Evolutionary conservation across 805 yeast genomes (phyloP).

Genomic region (Pichia cabralensis): DNA sequence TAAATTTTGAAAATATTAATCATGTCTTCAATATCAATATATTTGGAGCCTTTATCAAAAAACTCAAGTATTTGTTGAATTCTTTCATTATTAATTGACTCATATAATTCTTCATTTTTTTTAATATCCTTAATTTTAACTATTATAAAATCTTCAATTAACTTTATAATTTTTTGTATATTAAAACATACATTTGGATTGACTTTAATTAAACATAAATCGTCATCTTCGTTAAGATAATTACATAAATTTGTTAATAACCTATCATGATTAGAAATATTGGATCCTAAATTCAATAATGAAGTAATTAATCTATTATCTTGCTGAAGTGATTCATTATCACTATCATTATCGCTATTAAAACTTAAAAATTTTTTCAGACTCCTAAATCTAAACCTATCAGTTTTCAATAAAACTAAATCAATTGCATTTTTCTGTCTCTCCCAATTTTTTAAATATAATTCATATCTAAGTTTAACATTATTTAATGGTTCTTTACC

Average conservation of each 20-base stretch:
- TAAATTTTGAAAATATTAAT: slow-evolving; percentile 11
- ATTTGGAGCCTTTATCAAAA: slow-evolving; percentile 6
- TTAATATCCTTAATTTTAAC: slow-evolving; percentile 1
- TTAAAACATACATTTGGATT: slow-evolving; percentile 11
- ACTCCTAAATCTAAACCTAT: slow-evolving; percentile 27
- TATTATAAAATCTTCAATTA: slow-evolving; percentile 10
- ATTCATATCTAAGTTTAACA: slow-evolving; percentile 30
- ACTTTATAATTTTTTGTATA: slow-evolving; percentile 9
- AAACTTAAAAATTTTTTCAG: slow-evolving; percentile 19
- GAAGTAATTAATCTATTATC: slow-evolving; percentile 26
- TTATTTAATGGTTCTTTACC: slow-evolving; percentile 34
- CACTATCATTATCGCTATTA: slow-evolving; percentile 1
- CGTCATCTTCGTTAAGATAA: slow-evolving; percentile 12
- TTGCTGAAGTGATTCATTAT: slow-evolving; percentile 18
- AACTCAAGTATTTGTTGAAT: too few species aligned
- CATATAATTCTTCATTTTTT: neutral
- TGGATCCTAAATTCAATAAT: slow-evolving; percentile 33
- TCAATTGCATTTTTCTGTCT: slow-evolving; percentile 24
- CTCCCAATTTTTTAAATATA: slow-evolving; percentile 32
- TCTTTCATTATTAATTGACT: slow-evolving; percentile 4
- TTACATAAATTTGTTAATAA: slow-evolving; percentile 21
- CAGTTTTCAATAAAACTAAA: slow-evolving; percentile 23
- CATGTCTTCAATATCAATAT: slow-evolving; percentile 19
- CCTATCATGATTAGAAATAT: slow-evolving; percentile 31
- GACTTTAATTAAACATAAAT: slow-evolving; percentile 10